Evolutionary conservation across 805 yeast species (phyloP).

Genomic region (Suhomyces kilbournensis): DNA sequence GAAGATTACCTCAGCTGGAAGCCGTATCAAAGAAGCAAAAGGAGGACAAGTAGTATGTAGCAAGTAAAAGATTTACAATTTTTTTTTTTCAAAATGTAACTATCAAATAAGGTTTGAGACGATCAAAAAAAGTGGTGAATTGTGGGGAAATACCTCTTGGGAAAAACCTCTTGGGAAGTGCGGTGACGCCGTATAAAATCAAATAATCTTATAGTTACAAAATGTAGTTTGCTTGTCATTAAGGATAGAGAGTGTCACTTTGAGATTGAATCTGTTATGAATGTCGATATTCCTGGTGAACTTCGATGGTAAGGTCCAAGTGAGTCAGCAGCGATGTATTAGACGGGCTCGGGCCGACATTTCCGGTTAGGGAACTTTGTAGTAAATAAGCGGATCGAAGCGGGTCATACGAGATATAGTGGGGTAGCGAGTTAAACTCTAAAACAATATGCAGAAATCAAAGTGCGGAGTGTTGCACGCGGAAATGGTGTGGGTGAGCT

Average conservation of each 20-base stretch:
- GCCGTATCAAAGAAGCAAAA: conserved; percentile 4
- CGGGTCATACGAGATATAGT: background rate
- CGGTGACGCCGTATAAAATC: background rate
- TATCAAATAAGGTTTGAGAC: background rate
- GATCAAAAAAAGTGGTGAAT: background rate
- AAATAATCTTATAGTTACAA: background rate
- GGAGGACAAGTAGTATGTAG: conserved; percentile 1
- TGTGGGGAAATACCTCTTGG: background rate
- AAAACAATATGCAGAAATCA: background rate
- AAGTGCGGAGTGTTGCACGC: background rate
- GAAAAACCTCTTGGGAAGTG: background rate
- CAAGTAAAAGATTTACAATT: background rate
- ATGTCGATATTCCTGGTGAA: background rate
- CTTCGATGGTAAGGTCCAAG: background rate
- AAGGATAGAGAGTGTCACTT: too few relatives aligned
- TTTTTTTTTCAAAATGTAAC: background rate
- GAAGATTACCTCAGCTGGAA: conserved; percentile 1
- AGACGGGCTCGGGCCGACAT: background rate
- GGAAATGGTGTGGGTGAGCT: background rate
- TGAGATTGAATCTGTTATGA: too few relatives aligned
- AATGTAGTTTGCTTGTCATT: background rate
- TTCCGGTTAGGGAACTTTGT: background rate
- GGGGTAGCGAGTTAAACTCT: background rate
- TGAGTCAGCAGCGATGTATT: background rate
- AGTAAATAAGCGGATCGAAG: background rate